These are phyloP conservation scores for Oidium heveae DNA, from an alignment of 2,329 filamentous ascomycete species.

Conservation along the genomic window DNA sequence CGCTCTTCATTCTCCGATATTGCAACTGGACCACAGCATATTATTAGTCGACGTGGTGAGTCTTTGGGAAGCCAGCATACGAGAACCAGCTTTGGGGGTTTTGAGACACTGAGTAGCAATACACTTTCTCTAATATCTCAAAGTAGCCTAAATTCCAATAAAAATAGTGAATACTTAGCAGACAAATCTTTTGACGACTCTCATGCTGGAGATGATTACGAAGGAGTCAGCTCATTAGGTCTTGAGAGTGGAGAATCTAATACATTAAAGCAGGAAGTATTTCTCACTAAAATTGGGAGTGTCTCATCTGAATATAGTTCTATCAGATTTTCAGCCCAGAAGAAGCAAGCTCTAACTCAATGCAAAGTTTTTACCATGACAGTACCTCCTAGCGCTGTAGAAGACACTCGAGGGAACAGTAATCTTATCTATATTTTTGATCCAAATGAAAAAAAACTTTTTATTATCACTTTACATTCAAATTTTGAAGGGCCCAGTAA, in stretches of 20 bases:
- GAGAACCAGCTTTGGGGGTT: slow-evolving; percentile 27
- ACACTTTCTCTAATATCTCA: slow-evolving; percentile 8
- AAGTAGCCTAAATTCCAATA: slow-evolving; percentile 25
- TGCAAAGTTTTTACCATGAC: slow-evolving; percentile 42
- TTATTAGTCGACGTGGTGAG: slow-evolving; percentile 22
- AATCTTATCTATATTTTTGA: slow-evolving; percentile 48
- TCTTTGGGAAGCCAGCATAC: slow-evolving; percentile 46
- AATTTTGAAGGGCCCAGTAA: slow-evolving; percentile 11
- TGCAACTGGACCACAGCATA: slow-evolving; percentile 20
- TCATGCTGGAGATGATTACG: slow-evolving; percentile 32
- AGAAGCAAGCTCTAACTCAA: slow-evolving; percentile 25
- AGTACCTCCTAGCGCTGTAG: slow-evolving; percentile 28
- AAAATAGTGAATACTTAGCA: slow-evolving; percentile 40
- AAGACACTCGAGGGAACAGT: slow-evolving; percentile 26
- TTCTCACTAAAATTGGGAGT: slow-evolving; percentile 44
- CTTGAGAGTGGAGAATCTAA: slow-evolving; percentile 48
- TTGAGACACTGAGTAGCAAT: slow-evolving; percentile 14
- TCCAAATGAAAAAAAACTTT: slow-evolving; percentile 36
- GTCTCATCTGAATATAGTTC: slow-evolving; percentile 36
- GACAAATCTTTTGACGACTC: slow-evolving; percentile 46
- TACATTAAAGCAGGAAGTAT: slow-evolving; percentile 44
- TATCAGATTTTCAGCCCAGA: slow-evolving; percentile 31
- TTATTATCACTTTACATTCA: slow-evolving; percentile 37
- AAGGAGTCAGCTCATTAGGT: slow-evolving; percentile 47
- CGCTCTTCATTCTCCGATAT: slow-evolving; percentile 56